Conservation (phyloP, 306 rosid genomes). For the Trichosanthes cucumerina region DNA sequence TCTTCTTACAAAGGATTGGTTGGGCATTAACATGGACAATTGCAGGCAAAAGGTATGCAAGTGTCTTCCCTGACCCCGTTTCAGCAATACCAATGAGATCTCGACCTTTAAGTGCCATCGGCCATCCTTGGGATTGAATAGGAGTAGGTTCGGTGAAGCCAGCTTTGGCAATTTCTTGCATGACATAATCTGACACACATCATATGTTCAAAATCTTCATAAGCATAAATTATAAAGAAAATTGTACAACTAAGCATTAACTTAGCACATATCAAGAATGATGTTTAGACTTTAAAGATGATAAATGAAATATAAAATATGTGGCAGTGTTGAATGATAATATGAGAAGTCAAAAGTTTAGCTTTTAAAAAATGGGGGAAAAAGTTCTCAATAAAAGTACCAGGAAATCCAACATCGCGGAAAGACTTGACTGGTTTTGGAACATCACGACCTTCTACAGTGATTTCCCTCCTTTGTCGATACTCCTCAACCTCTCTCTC, state of each 20-base stretch:
- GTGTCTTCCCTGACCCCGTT: conserved; percentile 98
- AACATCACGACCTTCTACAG: conserved; percentile 88
- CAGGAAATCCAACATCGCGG: conserved; percentile 79
- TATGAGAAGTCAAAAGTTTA: neutral
- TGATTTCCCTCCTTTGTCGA: conserved; percentile 62
- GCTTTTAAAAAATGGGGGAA: neutral
- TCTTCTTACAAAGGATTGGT: conserved; percentile 64
- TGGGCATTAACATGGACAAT: conserved; percentile 98
- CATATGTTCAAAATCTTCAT: neutral
- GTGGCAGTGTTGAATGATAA: neutral
- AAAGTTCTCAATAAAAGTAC: conserved; percentile 19
- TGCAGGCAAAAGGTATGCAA: conserved; percentile 92
- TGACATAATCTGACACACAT: conserved; percentile 55
- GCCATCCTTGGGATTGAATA: conserved; percentile 99
- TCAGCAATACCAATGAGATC: conserved; percentile 98
- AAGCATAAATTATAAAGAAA: neutral
- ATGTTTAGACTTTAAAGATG: neutral
- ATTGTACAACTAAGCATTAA: neutral
- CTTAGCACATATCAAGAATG: neutral
- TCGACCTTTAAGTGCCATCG: conserved; percentile 96
- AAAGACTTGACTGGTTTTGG: conserved; percentile 91
- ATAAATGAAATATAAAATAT: neutral
- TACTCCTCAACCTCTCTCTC: conserved; percentile 73
- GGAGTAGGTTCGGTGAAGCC: conserved; percentile 96
- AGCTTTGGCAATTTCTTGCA: conserved; percentile 77